Percentiles rank a stretch among this genome's conserved stretches.
Conservation (phyloP, 2,329 filamentous ascomycete genomes). For the Gyromitra esculenta region DNA sequence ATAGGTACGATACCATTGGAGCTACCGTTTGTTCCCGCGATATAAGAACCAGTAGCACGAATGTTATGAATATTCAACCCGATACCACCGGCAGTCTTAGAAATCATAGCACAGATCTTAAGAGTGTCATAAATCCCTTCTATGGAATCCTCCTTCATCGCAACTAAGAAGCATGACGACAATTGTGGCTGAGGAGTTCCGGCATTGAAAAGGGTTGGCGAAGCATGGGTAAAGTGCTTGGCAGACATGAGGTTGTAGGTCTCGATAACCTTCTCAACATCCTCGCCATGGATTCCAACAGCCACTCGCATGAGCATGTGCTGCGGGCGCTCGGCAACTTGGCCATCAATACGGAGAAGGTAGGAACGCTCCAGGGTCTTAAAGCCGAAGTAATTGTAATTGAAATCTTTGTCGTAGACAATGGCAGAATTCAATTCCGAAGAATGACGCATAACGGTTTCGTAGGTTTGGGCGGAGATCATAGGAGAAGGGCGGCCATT, state of each 20-base stretch:
- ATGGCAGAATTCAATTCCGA: slow-evolving; percentile 98
- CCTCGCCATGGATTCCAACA: slow-evolving; percentile 93
- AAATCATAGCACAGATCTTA: slow-evolving; percentile 99
- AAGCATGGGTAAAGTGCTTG: slow-evolving; percentile 98
- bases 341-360: slow-evolving; percentile 91
- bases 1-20: slow-evolving; percentile 98
- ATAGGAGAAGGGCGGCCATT: slow-evolving; percentile 86
- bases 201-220: slow-evolving; percentile 96
- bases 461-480: slow-evolving; percentile 91
- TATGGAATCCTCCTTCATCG: slow-evolving; percentile 99
- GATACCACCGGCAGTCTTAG: slow-evolving; percentile 98
- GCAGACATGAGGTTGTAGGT: slow-evolving; percentile 99
- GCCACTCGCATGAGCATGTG: slow-evolving; percentile 99
- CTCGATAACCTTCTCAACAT: slow-evolving; percentile 93
- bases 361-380: slow-evolving; percentile 99
- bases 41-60: slow-evolving; percentile 96
- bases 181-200: slow-evolving; percentile 94
- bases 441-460: slow-evolving; percentile 93
- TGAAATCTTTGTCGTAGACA: slow-evolving; percentile 99
- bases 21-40: slow-evolving; percentile 95
- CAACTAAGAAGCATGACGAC: slow-evolving; percentile 97
- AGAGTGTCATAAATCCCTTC: slow-evolving; percentile 99
- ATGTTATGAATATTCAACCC: slow-evolving; percentile 97
- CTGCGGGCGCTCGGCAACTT: slow-evolving; percentile 95
- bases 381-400: slow-evolving; percentile 99